phyloP scores from a whole-genome alignment of 805 yeast genomes.

The Kockiozyma suomiensis region DNA sequence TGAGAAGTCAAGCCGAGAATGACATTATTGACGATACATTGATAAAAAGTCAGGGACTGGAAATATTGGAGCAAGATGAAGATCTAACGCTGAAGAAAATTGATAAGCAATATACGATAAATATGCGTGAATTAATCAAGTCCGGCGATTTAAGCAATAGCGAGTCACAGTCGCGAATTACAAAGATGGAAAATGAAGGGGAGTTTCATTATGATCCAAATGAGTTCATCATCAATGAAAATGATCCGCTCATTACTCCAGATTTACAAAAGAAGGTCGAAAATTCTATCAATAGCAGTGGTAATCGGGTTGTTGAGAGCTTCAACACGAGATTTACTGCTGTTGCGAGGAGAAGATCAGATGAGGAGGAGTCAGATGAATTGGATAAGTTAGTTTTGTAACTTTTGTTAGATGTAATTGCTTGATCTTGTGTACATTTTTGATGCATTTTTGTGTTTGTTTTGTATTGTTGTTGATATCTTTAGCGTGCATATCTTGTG shows the following conservation, averaged over 20 bases:
- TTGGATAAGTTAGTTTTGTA: too few relatives aligned
- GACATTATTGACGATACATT: not conserved
- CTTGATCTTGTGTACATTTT: too few relatives aligned
- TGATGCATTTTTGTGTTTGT: too few relatives aligned
- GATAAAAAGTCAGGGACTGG: not conserved
- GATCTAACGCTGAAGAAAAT: not conserved
- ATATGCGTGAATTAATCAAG: conserved; percentile 1
- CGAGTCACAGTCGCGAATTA: not conserved
- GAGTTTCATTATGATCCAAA: conserved; percentile 5
- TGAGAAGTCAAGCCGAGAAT: not conserved
- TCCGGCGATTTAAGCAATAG: not conserved
- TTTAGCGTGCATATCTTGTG: too few relatives aligned
- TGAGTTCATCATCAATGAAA: not conserved
- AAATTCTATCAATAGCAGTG: not conserved
- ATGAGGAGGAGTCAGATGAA: too few relatives aligned
- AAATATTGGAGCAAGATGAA: not conserved
- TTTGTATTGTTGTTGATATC: too few relatives aligned
- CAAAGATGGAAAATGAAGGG: not conserved
- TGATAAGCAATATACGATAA: not conserved
- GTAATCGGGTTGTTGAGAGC: too few relatives aligned
- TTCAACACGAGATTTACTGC: too few relatives aligned
- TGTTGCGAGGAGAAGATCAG: too few relatives aligned
- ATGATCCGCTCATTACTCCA: not conserved
- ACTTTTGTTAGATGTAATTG: too few relatives aligned
- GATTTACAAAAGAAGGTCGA: not conserved